These are phyloP conservation scores for Rhododendron williamsianum DNA, from an alignment of 148 eudicot species.

Conservation along the genomic window DNA sequence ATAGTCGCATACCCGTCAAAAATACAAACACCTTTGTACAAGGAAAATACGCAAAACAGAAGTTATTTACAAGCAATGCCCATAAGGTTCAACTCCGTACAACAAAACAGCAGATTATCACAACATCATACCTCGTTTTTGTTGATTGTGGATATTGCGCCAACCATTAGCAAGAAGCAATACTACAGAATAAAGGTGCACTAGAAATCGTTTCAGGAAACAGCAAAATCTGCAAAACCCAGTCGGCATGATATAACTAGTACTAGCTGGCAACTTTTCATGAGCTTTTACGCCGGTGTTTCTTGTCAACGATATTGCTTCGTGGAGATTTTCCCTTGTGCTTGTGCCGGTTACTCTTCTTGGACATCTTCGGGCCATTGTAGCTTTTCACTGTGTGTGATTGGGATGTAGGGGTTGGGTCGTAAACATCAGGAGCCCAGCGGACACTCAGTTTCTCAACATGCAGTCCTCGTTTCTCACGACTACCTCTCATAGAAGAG, in stretches of 20 bases:
- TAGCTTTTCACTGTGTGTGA: slow-evolving; percentile 18
- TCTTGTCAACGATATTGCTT: slow-evolving; percentile 4
- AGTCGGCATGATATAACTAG: neutral
- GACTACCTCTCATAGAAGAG: slow-evolving; percentile 24
- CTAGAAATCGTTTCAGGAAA: neutral
- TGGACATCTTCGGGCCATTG: slow-evolving; percentile 6
- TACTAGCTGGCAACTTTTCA: neutral
- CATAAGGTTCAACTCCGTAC: neutral
- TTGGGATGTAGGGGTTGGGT: slow-evolving; percentile 17
- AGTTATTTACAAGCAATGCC: neutral
- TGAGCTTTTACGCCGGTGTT: slow-evolving; percentile 4
- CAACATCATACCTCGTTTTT: neutral
- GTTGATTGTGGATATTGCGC: neutral
- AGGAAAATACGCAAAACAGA: neutral
- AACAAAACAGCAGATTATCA: neutral
- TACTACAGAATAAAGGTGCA: neutral
- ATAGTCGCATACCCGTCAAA: neutral
- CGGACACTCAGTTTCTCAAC: slow-evolving; percentile 16
- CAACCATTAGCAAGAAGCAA: neutral
- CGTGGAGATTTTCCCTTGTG: slow-evolving; percentile 21
- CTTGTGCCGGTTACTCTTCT: slow-evolving; percentile 17
- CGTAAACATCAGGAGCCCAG: slow-evolving; percentile 27
- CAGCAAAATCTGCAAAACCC: neutral
- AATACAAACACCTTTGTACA: neutral
- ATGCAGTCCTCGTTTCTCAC: slow-evolving; percentile 16